phyloP scores from a whole-genome alignment of 2,329 filamentous ascomycete genomes.

The Metarhizium guizhouense region DNA sequence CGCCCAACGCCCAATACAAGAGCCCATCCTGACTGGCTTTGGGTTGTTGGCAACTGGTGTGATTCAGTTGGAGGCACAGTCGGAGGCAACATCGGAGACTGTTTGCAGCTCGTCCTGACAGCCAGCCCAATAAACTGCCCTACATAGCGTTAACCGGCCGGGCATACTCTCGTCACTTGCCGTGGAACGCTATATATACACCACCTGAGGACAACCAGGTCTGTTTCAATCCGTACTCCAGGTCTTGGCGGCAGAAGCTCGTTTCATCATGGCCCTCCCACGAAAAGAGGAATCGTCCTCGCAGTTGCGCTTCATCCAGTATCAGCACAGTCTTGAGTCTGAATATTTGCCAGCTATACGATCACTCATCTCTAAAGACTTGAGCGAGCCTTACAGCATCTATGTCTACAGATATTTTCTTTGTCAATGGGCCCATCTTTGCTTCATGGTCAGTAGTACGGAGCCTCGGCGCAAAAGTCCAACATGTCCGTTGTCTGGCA shows the following conservation, averaged over 20 bases:
- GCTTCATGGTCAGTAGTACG: slow-evolving; percentile 65
- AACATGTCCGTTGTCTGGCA: not conserved
- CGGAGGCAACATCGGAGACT: not conserved
- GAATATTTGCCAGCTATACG: slow-evolving; percentile 77
- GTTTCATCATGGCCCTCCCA: slow-evolving; percentile 23
- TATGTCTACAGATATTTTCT: slow-evolving; percentile 98
- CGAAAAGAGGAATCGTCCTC: slow-evolving; percentile 27
- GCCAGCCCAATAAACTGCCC: not conserved
- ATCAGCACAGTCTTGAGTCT: slow-evolving; percentile 50
- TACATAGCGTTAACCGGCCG: not conserved
- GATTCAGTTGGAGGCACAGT: not conserved
- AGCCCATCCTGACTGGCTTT: not conserved
- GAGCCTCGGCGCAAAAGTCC: not conserved
- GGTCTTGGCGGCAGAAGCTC: not conserved
- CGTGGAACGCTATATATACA: not conserved
- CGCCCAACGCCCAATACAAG: no score
- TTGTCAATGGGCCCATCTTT: slow-evolving; percentile 96
- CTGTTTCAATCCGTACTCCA: not conserved
- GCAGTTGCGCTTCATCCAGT: slow-evolving; percentile 51
- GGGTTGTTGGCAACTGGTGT: not conserved
- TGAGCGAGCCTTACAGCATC: slow-evolving; percentile 97
- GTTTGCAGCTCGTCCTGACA: not conserved
- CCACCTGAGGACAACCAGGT: not conserved
- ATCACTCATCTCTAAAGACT: slow-evolving; percentile 86
- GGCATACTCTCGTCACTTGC: not conserved